A percentile compares a stretch with the other conserved stretches of the same genome.
Conservation (phyloP, 805 yeast species). For the Blastobotrys peoriensis region DNA sequence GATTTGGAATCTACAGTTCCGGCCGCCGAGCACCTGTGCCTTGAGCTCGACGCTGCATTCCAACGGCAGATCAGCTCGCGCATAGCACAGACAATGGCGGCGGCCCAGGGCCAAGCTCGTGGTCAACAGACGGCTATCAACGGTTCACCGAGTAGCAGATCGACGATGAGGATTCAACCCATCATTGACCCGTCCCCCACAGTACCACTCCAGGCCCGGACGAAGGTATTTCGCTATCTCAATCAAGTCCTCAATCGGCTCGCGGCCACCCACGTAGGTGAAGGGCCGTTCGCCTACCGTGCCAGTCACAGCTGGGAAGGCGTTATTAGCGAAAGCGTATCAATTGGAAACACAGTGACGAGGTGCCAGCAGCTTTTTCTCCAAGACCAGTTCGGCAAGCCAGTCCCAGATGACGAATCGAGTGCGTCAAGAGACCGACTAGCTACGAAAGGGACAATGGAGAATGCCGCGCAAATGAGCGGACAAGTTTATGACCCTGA, state of each 20-base stretch:
- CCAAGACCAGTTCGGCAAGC: neutral
- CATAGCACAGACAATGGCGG: too few relatives aligned
- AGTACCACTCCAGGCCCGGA: slow-evolving; percentile 11
- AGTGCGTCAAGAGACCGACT: neutral
- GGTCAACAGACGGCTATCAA: slow-evolving; percentile 13
- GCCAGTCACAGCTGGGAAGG: slow-evolving; percentile 10
- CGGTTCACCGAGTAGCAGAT: slow-evolving; percentile 16
- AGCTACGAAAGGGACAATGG: neutral
- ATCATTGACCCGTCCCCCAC: slow-evolving; percentile 6
- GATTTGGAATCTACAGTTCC: slow-evolving; percentile 2
- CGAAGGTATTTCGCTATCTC: slow-evolving; percentile 6
- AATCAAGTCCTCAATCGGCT: slow-evolving; percentile 9
- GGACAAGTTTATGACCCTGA: neutral
- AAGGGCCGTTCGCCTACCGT: neutral
- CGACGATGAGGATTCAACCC: slow-evolving; percentile 5
- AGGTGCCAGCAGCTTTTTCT: slow-evolving; percentile 15
- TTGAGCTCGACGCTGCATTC: slow-evolving; percentile 22
- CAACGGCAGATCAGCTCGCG: slow-evolving; percentile 7
- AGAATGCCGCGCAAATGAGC: neutral
- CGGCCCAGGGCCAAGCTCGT: too few relatives aligned
- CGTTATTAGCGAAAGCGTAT: slow-evolving; percentile 6
- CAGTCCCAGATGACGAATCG: neutral
- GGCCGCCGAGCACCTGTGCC: slow-evolving; percentile 15
- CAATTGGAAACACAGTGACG: slow-evolving; percentile 11
- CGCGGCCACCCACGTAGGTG: neutral